Evolutionary conservation across 306 rosid species (phyloP).

Genomic region (Phaseolus lunatus): DNA sequence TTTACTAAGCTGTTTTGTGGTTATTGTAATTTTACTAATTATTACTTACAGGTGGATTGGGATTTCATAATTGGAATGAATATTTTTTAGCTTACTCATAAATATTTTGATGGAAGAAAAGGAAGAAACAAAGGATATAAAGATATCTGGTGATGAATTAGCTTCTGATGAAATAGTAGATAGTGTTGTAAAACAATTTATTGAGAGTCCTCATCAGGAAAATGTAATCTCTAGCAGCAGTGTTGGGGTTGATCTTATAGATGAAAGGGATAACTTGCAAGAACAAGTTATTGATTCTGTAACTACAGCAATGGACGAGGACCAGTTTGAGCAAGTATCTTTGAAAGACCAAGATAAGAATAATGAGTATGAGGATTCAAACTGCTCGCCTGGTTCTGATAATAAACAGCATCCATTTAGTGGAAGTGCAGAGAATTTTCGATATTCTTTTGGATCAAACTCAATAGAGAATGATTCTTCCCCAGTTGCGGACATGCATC

Average conservation of each 20-base stretch:
- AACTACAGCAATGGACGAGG: constrained; percentile 64
- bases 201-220: constrained; percentile 51
- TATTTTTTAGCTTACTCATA: constrained; percentile 47
- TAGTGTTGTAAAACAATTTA: constrained; percentile 53
- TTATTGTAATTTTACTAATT: constrained; percentile 37
- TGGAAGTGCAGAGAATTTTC: constrained; percentile 67
- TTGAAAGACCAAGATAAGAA: constrained; percentile 81
- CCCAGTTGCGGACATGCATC: constrained; percentile 54
- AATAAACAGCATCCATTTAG: constrained; percentile 54
- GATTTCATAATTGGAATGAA: constrained; percentile 49
- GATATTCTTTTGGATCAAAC: constrained; percentile 47
- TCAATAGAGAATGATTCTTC: constrained; percentile 60
- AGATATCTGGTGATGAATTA: constrained; percentile 53
- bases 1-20: constrained; percentile 17
- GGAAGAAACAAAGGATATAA: constrained; percentile 66
- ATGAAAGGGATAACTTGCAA: constrained; percentile 42
- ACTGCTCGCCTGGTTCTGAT: constrained; percentile 65
- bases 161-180: constrained; percentile 49
- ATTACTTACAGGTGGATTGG: constrained; percentile 51
- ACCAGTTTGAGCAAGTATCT: constrained; percentile 88
- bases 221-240: constrained; percentile 44
- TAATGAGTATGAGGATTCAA: constrained; percentile 55
- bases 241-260: constrained; percentile 49
- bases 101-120: constrained; percentile 74
- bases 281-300: constrained; percentile 55